Percentiles rank a stretch among this genome's conserved stretches.
Evolutionary conservation across 495 filamentous ascomycete genomes (phyloP).

Genomic region (Podospora appendiculata): DNA sequence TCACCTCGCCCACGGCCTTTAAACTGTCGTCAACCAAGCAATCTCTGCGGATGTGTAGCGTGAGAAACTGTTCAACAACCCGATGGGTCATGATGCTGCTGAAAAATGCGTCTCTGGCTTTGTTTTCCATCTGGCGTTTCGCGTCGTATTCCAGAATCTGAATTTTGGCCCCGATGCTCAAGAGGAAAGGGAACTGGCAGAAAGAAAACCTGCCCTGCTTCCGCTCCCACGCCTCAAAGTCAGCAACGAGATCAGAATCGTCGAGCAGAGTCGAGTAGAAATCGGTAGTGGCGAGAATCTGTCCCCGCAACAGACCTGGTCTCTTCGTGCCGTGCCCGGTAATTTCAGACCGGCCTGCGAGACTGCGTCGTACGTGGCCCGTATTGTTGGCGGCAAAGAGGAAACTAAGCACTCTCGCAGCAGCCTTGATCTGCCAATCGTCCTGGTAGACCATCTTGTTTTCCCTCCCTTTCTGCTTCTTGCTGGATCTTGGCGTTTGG

Average conservation of each 20-base stretch:
- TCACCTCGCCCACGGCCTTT: slow-evolving; percentile 76
- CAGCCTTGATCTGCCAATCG: slow-evolving; percentile 87
- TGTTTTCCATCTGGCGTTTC: slow-evolving; percentile 82
- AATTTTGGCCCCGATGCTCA: slow-evolving; percentile 92
- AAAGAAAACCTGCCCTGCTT: slow-evolving; percentile 72
- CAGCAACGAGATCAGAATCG: slow-evolving; percentile 74
- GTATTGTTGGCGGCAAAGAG: slow-evolving; percentile 77
- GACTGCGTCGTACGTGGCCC: slow-evolving; percentile 24
- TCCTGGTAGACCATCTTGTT: slow-evolving; percentile 62
- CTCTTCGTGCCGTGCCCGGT: slow-evolving; percentile 9
- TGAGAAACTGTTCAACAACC: slow-evolving; percentile 70
- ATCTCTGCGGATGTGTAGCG: slow-evolving; percentile 72
- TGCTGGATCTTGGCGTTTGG: slow-evolving; percentile 23
- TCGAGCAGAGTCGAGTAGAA: slow-evolving; percentile 88
- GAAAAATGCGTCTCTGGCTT: slow-evolving; percentile 87
- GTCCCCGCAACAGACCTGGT: slow-evolving; percentile 5
- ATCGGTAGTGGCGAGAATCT: slow-evolving; percentile 59
- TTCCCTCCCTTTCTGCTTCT: slow-evolving; percentile 43
- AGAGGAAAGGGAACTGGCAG: slow-evolving; percentile 89
- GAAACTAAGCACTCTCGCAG: slow-evolving; percentile 72
- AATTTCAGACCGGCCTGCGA: background rate
- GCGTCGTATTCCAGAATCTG: slow-evolving; percentile 88
- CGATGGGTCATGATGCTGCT: slow-evolving; percentile 72
- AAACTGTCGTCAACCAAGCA: slow-evolving; percentile 90
- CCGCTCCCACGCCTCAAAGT: slow-evolving; percentile 86